A percentile compares a stretch with the other conserved stretches of the same genome.
Evolutionary conservation across 257 asterid genomes (phyloP).

Genomic region (Nyctanthes arbortristis): DNA sequence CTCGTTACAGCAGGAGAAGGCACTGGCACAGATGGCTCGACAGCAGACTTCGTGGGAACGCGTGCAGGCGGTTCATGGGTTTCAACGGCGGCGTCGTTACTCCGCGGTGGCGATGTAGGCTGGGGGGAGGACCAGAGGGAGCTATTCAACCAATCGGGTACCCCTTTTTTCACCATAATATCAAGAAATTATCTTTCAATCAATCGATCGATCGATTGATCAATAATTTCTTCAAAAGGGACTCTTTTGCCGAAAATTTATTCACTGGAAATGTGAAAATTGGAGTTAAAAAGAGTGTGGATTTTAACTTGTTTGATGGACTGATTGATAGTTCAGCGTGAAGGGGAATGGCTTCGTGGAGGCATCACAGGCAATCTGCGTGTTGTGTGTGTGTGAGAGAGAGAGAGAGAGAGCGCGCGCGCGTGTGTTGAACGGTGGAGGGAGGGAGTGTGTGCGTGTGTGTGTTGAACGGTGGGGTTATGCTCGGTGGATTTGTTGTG

Average conservation of each 20-base stretch:
- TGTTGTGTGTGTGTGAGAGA: not conserved
- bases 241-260: not conserved
- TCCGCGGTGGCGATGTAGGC: constrained; percentile 33
- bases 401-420: not conserved
- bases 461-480: no score
- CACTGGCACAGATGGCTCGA: constrained; percentile 37
- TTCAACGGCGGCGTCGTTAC: constrained; percentile 11
- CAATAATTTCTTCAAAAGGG: not conserved
- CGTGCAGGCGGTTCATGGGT: not conserved
- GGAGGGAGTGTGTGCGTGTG: constrained; percentile 17
- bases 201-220: not conserved
- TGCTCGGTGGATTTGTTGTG: no score
- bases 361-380: constrained; percentile 12
- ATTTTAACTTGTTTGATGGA: not conserved
- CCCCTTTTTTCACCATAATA: constrained; percentile 42
- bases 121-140: constrained; percentile 69
- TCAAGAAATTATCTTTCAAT: not conserved
- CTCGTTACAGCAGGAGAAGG: constrained; percentile 37
- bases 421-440: not conserved
- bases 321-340: not conserved
- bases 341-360: constrained; percentile 11
- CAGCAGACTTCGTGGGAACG: constrained; percentile 23
- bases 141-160: constrained; percentile 86
- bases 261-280: not conserved
- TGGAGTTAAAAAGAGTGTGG: not conserved